A percentile compares a stretch with the other conserved stretches of the same genome.
Evolutionary conservation across 768 basidiomycete species (phyloP).

Genomic region (Russula virescens): DNA sequence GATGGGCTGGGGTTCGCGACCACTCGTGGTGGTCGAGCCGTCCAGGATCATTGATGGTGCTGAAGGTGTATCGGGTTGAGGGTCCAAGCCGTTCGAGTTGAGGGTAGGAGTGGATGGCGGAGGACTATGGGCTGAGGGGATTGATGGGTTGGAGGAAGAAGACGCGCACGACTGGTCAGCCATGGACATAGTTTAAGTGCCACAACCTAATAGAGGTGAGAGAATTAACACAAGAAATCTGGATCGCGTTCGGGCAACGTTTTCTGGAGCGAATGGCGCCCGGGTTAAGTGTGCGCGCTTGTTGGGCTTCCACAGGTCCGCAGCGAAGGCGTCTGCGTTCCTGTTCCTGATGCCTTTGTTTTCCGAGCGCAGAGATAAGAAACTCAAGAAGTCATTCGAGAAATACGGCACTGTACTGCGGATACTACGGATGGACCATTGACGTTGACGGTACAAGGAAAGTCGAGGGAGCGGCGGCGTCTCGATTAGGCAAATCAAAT

Average conservation of each 20-base stretch:
- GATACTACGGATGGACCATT: constrained; percentile 6
- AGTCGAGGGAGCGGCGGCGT: too few species aligned
- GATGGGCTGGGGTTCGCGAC: not conserved
- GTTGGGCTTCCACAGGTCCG: not conserved
- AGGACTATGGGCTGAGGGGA: not conserved
- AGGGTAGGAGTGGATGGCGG: not conserved
- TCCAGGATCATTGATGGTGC: constrained; percentile 5
- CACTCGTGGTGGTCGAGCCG: not conserved
- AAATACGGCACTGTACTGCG: not conserved
- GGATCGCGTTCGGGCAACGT: not conserved
- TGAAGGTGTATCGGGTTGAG: not conserved
- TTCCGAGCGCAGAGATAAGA: not conserved
- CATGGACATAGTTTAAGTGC: constrained; percentile 1
- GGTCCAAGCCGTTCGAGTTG: not conserved
- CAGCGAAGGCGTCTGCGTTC: not conserved
- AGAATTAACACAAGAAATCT: not conserved
- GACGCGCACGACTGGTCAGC: not conserved
- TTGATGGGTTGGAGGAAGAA: not conserved
- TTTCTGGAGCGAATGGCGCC: not conserved
- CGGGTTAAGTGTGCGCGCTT: constrained; percentile 8
- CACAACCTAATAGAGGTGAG: constrained; percentile 5
- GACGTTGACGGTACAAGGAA: not conserved
- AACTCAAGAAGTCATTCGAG: too few species aligned
- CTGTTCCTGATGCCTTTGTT: not conserved
- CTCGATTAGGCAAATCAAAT: not conserved